Percentiles rank a stretch among this genome's conserved stretches.
These are phyloP conservation scores for Amphichorda felina DNA, from an alignment of 2,329 filamentous ascomycete genomes.

Conservation along the genomic window DNA sequence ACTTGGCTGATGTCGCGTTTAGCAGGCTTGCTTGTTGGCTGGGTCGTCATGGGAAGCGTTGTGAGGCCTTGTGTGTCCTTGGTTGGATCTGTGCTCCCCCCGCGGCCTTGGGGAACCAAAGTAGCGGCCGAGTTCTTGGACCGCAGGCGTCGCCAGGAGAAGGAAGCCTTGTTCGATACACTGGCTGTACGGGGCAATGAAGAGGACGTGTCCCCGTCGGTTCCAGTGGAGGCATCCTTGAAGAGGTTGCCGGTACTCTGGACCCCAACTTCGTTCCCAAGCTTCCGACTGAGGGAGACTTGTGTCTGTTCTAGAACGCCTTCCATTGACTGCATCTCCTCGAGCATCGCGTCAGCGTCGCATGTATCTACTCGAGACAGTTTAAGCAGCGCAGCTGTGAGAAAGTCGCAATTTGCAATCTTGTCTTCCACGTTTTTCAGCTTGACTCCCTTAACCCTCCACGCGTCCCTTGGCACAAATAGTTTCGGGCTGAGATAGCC, in stretches of 20 bases:
- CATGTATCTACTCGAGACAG: slow-evolving; percentile 74
- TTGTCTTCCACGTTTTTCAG: slow-evolving; percentile 89
- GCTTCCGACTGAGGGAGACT: slow-evolving; percentile 60
- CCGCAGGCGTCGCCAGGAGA: slow-evolving; percentile 81
- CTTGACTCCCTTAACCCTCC: slow-evolving; percentile 89
- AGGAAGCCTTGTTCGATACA: slow-evolving; percentile 58
- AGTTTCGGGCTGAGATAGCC: slow-evolving; percentile 86
- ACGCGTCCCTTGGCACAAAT: slow-evolving; percentile 86
- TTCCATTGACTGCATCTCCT: slow-evolving; percentile 89
- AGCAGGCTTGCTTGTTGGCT: slow-evolving; percentile 52
- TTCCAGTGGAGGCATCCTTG: slow-evolving; percentile 47
- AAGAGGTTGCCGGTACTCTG: slow-evolving; percentile 64
- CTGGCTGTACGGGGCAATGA: slow-evolving; percentile 43
- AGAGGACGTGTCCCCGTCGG: slow-evolving; percentile 30
- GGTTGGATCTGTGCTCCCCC: slow-evolving; percentile 7
- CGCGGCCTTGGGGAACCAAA: slow-evolving; percentile 23
- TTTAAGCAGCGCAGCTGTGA: slow-evolving; percentile 80
- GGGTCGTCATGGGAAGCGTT: slow-evolving; percentile 64
- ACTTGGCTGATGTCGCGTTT: slow-evolving; percentile 60
- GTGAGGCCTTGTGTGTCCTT: slow-evolving; percentile 43
- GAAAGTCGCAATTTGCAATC: slow-evolving; percentile 76
- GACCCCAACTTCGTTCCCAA: slow-evolving; percentile 87
- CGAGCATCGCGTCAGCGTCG: slow-evolving; percentile 82
- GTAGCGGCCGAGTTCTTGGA: slow-evolving; percentile 74
- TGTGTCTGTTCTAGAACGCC: slow-evolving; percentile 79